These are phyloP conservation scores for Linanthus parryae DNA, from an alignment of 148 eudicot species.

Conservation along the genomic window DNA sequence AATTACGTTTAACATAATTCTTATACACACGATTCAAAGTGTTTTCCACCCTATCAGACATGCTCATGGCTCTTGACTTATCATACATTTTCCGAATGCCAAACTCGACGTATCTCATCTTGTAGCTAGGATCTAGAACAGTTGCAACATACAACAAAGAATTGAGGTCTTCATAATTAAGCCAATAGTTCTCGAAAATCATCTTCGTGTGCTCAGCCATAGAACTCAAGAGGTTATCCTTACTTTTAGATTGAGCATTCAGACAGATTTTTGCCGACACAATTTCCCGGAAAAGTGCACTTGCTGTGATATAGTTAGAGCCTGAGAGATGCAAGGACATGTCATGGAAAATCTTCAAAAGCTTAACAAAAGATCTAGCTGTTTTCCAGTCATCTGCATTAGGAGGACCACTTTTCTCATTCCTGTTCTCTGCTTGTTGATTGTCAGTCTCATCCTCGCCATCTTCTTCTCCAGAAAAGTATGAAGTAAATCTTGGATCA, in stretches of 20 bases:
- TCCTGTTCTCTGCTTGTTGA: neutral
- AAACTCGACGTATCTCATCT: neutral
- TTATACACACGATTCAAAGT: neutral
- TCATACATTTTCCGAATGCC: neutral
- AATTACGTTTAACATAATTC: neutral
- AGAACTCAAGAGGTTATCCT: neutral
- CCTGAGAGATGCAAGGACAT: neutral
- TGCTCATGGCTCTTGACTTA: neutral
- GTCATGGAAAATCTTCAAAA: neutral
- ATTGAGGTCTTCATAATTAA: neutral
- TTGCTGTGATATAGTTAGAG: neutral
- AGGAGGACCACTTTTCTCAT: neutral
- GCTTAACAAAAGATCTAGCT: neutral
- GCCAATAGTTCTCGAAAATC: neutral
- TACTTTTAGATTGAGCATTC: neutral
- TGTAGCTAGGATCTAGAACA: conserved; percentile 6
- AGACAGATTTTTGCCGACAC: neutral
- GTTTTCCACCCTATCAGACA: neutral
- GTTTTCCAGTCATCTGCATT: neutral
- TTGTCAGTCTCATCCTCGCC: neutral
- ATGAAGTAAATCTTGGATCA: neutral
- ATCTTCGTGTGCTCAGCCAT: neutral
- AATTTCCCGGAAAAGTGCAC: too few species aligned
- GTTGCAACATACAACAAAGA: neutral
- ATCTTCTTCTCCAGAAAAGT: neutral